Base-by-base conservation (phyloP, 306 rosid species). In the Pueraria montana region DNA sequence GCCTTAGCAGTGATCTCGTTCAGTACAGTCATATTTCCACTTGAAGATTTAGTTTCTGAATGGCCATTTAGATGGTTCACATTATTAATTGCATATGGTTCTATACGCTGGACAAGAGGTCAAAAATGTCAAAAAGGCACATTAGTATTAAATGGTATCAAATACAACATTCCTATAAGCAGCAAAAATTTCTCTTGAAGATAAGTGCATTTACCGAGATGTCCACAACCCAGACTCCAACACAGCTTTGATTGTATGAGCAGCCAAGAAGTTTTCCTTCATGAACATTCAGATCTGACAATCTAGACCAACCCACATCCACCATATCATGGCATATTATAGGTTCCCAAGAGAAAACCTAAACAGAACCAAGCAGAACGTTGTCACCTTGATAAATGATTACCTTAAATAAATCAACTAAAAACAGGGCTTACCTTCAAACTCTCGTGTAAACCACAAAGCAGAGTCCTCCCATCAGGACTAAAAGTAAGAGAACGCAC, bases 221-320 rank as follows among this genome's bases (percentile, higher is more conserved):
- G 87, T 96, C 99, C 45, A 96, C 99, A 78, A 96, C 99, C 99
- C 99, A 96, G 79, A 96, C 98, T 83, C 99, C 99, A 71, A 96
- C 99, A 80, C 99, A 96, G 76, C 95, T 96, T 86, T 96, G 99
- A 89, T 96, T 94, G 89, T 84, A 92, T 34, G 99, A 96, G 88
- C 99, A 94, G 75, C 99, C 99, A 83, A 96, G 97, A 87, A 96
- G 99, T 75, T 96, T 96, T 74, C 98, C 99, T 82, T 96, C 99
- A 18, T 96, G 99, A 88, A 96, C 94, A 87, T 89, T 96, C 79
- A 96, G 98, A 91, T 96, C 99, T 23, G 98, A 94, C 84, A 96
- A 88, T 84, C 86, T 91, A 38, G 99, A 96, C 99, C 99, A 96
- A 77, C 99, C 98, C 66, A 96, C 97, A 21, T 96, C 99, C 84